Conservation (phyloP, 352 stramenopile genomes). For the Phytophthora aleatoria region DNA sequence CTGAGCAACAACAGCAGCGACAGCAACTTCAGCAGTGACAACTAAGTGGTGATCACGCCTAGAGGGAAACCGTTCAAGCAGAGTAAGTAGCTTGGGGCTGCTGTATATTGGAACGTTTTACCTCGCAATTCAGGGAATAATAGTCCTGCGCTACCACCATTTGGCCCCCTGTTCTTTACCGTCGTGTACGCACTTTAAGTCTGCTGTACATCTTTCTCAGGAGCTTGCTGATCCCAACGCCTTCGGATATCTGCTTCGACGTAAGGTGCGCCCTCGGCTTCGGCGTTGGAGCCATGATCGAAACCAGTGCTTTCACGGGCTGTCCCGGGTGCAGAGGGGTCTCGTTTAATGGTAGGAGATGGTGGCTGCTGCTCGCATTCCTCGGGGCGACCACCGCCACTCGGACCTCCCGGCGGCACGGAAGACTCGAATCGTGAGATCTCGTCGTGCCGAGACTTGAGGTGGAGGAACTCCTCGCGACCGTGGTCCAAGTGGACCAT, state of each 20-base stretch:
- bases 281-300: background rate
- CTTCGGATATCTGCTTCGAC: constrained; percentile 13
- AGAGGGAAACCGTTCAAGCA: constrained; percentile 9
- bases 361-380: constrained; percentile 78
- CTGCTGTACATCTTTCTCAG: constrained; percentile 11
- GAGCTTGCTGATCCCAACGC: constrained; percentile 20
- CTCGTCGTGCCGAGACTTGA: constrained; percentile 85
- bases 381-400: constrained; percentile 42
- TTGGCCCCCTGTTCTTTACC: background rate
- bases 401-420: constrained; percentile 37
- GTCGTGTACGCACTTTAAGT: constrained; percentile 7
- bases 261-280: constrained; percentile 8
- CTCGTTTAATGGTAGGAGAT: constrained; percentile 79
- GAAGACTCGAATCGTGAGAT: constrained; percentile 85
- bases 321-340: constrained; percentile 41
- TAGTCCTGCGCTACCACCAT: constrained; percentile 15
- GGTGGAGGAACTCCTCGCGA: constrained; percentile 81
- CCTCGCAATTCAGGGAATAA: constrained; percentile 12
- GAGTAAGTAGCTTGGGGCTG: constrained; percentile 21
- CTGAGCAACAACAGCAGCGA: constrained; percentile 67
- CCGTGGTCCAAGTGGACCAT: constrained; percentile 81
- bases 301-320: constrained; percentile 7
- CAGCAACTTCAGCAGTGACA: constrained; percentile 49
- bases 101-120: constrained; percentile 10
- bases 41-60: constrained; percentile 7